Conservation (phyloP, 306 rosid genomes). For the Medicago arabica region DNA sequence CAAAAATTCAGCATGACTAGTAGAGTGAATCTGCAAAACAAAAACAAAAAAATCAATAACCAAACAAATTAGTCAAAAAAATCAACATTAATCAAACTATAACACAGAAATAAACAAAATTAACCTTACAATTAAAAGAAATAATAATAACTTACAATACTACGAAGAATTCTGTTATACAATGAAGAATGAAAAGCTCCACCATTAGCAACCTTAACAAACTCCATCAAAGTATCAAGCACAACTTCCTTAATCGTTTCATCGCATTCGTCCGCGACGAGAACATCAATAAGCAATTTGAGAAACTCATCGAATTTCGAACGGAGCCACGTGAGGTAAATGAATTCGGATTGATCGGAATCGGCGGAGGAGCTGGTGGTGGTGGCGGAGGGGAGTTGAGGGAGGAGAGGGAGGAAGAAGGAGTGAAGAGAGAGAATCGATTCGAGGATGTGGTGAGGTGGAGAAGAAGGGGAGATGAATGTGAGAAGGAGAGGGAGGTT, state of each 20-base stretch:
- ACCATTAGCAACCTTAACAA: conserved; percentile 69
- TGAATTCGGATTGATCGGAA: not conserved
- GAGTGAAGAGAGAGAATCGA: conserved; percentile 85
- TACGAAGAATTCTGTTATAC: conserved; percentile 65
- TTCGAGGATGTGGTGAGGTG: conserved; percentile 72
- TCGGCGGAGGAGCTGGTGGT: not conserved
- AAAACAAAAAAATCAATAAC: conserved; percentile 8
- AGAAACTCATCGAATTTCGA: conserved; percentile 34
- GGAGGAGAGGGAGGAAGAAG: conserved; percentile 71
- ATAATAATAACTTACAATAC: conserved; percentile 60
- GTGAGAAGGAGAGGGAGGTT: conserved; percentile 83
- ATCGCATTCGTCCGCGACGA: conserved; percentile 57
- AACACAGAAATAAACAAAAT: not conserved
- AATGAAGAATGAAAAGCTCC: conserved; percentile 82
- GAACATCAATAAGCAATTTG: conserved; percentile 59
- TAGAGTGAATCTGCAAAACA: conserved; percentile 58
- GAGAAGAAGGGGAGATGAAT: conserved; percentile 69
- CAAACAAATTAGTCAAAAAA: conserved; percentile 1
- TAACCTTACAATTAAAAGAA: not conserved
- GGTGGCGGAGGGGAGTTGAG: conserved; percentile 15
- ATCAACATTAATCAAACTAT: not conserved
- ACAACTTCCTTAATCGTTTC: conserved; percentile 78
- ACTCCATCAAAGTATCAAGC: conserved; percentile 85
- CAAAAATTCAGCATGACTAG: conserved; percentile 35
- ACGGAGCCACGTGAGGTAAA: too few species aligned